phyloP scores from a whole-genome alignment of 208 protist genomes.

The Leptomonas pyrrhocoris region DNA sequence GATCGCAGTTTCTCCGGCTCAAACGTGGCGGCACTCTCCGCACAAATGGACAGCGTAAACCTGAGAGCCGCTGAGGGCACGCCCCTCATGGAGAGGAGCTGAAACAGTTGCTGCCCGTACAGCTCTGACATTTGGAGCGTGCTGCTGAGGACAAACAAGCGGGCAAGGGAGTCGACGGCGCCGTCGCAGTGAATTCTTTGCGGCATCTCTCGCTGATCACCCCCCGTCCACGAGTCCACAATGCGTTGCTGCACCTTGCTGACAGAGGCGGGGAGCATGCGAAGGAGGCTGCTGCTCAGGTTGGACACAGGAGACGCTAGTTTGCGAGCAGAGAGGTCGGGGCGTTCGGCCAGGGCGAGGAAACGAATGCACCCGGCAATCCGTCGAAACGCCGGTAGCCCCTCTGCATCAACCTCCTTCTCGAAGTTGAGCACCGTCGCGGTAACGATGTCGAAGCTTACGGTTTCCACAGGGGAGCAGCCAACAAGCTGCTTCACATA shows the following conservation, averaged over 20 bases:
- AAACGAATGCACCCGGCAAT: conserved; percentile 29
- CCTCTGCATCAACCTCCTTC: conserved; percentile 26
- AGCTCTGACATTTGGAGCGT: conserved; percentile 20
- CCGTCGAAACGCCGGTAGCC: conserved; percentile 20
- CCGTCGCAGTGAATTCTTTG: conserved; percentile 22
- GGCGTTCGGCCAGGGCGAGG: conserved; percentile 32
- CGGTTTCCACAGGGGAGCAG: conserved; percentile 35
- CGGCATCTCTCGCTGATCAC: conserved; percentile 14
- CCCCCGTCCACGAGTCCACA: conserved; percentile 13
- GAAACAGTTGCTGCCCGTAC: conserved; percentile 54
- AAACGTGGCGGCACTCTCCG: conserved; percentile 42
- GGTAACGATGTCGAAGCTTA: conserved; percentile 41
- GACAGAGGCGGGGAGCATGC: conserved; percentile 33
- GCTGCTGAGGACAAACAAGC: conserved; percentile 57
- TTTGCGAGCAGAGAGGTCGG: conserved; percentile 8
- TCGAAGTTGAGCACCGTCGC: conserved; percentile 38
- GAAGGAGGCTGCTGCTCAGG: conserved; percentile 23
- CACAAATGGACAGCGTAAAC: conserved; percentile 51
- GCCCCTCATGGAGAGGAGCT: conserved; percentile 31
- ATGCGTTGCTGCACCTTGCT: conserved; percentile 37
- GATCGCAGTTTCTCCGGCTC: conserved; percentile 34
- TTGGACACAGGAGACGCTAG: conserved; percentile 1
- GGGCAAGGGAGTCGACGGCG: conserved; percentile 32
- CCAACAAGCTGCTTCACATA: conserved; percentile 38
- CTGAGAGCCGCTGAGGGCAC: conserved; percentile 25